phyloP scores from a whole-genome alignment of 176 grass and related monocot species.

The Miscanthus lutarioriparius region DNA sequence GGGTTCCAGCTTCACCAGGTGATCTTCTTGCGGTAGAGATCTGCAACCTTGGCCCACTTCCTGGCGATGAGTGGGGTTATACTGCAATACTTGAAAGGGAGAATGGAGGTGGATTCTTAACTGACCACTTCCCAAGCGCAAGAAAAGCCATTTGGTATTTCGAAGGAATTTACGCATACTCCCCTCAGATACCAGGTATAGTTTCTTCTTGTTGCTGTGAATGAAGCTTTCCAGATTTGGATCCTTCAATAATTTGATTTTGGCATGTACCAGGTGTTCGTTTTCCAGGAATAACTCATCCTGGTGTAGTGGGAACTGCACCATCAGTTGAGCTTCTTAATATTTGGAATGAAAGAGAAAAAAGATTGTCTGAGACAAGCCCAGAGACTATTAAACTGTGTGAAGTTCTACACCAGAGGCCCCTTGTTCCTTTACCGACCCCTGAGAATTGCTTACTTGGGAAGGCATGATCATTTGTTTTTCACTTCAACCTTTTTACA shows the following conservation, averaged over 20 bases:
- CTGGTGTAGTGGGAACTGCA: constrained; percentile 84
- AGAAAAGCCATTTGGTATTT: constrained; percentile 98
- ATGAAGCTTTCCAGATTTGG: not conserved
- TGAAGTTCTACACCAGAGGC: constrained; percentile 81
- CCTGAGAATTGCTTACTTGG: constrained; percentile 74
- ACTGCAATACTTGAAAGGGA: constrained; percentile 91
- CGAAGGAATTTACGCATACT: constrained; percentile 92
- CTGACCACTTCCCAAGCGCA: constrained; percentile 78
- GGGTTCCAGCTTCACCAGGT: constrained; percentile 71
- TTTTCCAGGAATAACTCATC: constrained; percentile 91
- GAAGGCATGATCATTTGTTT: constrained; percentile 47
- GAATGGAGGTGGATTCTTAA: constrained; percentile 95
- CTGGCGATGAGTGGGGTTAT: constrained; percentile 86
- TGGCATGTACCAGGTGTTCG: constrained; percentile 59
- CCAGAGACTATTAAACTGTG: constrained; percentile 60
- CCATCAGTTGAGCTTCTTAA: constrained; percentile 84
- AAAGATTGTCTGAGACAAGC: constrained; percentile 58
- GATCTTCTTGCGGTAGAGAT: constrained; percentile 91
- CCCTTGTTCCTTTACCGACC: constrained; percentile 68
- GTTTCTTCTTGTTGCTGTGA: not conserved
- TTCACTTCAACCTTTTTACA: constrained; percentile 3
- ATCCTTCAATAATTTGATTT: constrained; percentile 19
- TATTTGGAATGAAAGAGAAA: constrained; percentile 91
- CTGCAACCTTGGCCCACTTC: constrained; percentile 85
- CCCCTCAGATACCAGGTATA: constrained; percentile 80